phyloP scores from a whole-genome alignment of 2,329 filamentous ascomycete genomes.

The Calonectria hongkongensis region DNA sequence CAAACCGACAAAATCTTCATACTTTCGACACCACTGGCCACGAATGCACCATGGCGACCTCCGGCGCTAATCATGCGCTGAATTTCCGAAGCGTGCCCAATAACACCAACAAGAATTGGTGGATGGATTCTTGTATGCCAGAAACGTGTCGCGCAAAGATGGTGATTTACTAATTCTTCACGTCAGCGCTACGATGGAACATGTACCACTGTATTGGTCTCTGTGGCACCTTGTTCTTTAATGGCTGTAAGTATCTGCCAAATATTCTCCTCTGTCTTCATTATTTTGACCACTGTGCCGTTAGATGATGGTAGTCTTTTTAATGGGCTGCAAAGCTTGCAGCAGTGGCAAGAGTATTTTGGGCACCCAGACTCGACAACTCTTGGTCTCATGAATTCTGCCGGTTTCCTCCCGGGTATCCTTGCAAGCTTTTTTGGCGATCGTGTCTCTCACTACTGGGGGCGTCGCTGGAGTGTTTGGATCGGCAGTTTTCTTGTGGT shows the following conservation, averaged over 20 bases:
- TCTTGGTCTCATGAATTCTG: slow-evolving; percentile 17
- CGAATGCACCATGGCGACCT: not conserved
- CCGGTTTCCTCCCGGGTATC: slow-evolving; percentile 11
- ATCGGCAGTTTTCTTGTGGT: slow-evolving; percentile 5
- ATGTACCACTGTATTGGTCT: slow-evolving; percentile 13
- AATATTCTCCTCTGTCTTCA: too few relatives aligned
- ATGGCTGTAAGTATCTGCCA: not conserved
- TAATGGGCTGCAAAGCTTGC: slow-evolving; percentile 6
- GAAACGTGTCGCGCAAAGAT: not conserved
- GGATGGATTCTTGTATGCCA: slow-evolving; percentile 5
- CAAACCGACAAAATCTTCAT: not conserved
- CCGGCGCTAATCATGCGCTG: not conserved
- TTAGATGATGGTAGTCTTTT: slow-evolving; percentile 18
- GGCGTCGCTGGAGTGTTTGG: slow-evolving; percentile 9
- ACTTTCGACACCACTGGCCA: not conserved
- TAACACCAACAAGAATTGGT: slow-evolving; percentile 12
- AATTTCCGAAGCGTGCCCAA: slow-evolving; percentile 11
- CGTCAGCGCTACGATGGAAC: slow-evolving; percentile 1
- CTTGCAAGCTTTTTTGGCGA: slow-evolving; percentile 15
- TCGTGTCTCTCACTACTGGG: slow-evolving; percentile 11
- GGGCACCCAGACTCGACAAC: not conserved
- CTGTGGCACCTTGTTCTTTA: slow-evolving; percentile 14
- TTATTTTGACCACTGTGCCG: not conserved
- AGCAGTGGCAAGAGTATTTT: slow-evolving; percentile 20
- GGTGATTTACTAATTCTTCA: not conserved